Percentiles rank a stretch among this genome's conserved stretches.
phyloP scores from a whole-genome alignment of 2,329 filamentous ascomycete species.

The Tolypocladium inflatum region DNA sequence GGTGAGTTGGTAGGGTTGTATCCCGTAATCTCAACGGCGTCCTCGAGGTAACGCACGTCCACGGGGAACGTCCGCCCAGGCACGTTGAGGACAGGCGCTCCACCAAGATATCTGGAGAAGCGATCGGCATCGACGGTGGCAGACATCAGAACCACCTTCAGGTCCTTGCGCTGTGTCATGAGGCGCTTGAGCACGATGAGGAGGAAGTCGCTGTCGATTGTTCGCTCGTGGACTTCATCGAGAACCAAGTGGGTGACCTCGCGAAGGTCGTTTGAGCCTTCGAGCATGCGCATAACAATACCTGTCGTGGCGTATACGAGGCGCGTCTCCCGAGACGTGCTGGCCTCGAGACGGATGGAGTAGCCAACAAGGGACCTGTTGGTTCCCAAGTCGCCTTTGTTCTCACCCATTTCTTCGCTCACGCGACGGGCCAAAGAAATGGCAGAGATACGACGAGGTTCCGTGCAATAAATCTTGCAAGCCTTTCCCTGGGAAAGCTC shows the following conservation, averaged over 20 bases:
- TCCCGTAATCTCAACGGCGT: slow-evolving; percentile 80
- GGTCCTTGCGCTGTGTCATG: slow-evolving; percentile 62
- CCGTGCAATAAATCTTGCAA: slow-evolving; percentile 93
- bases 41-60: slow-evolving; percentile 77
- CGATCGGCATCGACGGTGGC: slow-evolving; percentile 89
- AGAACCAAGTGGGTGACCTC: slow-evolving; percentile 91
- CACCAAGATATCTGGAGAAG: slow-evolving; percentile 81
- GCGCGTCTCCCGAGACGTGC: slow-evolving; percentile 69
- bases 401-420: slow-evolving; percentile 88
- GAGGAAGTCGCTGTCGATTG: slow-evolving; percentile 94
- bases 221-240: slow-evolving; percentile 95
- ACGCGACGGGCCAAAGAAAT: slow-evolving; percentile 89
- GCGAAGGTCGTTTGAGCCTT: slow-evolving; percentile 73
- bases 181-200: slow-evolving; percentile 85
- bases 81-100: slow-evolving; percentile 79
- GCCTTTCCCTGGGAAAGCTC: slow-evolving; percentile 69
- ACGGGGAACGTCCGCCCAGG: slow-evolving; percentile 93
- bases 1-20: slow-evolving; percentile 44
- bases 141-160: slow-evolving; percentile 95
- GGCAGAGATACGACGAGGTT: slow-evolving; percentile 90
- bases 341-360: slow-evolving; percentile 86
- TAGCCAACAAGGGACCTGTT: slow-evolving; percentile 81
- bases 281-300: slow-evolving; percentile 97
- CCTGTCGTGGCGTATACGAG: slow-evolving; percentile 84
- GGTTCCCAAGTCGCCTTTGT: slow-evolving; percentile 72